Conservation (phyloP, 352 stramenopile species). For the Pythium vanterpoolii region DNA sequence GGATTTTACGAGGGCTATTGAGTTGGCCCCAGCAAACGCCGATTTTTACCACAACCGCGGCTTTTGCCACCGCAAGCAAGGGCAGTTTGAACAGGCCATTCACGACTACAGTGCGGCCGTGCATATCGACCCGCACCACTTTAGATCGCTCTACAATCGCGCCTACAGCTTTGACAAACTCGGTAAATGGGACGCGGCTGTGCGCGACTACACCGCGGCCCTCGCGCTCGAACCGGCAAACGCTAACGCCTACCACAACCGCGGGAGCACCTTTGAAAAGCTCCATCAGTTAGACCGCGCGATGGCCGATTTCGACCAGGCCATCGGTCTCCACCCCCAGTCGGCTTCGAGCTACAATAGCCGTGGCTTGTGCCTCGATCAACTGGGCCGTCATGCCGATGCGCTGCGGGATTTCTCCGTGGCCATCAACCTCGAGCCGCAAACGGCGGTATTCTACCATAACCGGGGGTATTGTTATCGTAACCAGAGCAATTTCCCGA, state of each 20-base stretch:
- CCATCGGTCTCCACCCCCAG: constrained; percentile 54
- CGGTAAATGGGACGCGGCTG: constrained; percentile 51
- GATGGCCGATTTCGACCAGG: constrained; percentile 66
- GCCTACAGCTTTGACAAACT: constrained; percentile 88
- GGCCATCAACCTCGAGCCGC: constrained; percentile 59
- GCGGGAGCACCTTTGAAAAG: constrained; percentile 78
- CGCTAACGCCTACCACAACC: constrained; percentile 83
- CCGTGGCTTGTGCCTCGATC: constrained; percentile 71
- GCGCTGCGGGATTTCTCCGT: constrained; percentile 73
- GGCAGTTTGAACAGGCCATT: constrained; percentile 76
- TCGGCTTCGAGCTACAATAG: constrained; percentile 81
- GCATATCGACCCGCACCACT: constrained; percentile 64
- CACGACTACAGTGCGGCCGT: constrained; percentile 76
- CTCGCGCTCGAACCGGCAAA: constrained; percentile 65
- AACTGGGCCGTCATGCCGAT: constrained; percentile 55
- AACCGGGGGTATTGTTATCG: constrained; percentile 86
- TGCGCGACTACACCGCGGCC: constrained; percentile 76
- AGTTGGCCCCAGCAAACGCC: constrained; percentile 64
- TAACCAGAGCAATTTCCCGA: constrained; percentile 72
- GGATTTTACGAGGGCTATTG: constrained; percentile 81
- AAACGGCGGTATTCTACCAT: constrained; percentile 78
- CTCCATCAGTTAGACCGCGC: constrained; percentile 55
- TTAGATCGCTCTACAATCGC: constrained; percentile 88
- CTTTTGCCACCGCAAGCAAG: constrained; percentile 82
- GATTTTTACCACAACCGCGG: constrained; percentile 86